These are phyloP conservation scores for Pythium myriotylum DNA, from an alignment of 352 stramenopile genomes.

Conservation along the genomic window DNA sequence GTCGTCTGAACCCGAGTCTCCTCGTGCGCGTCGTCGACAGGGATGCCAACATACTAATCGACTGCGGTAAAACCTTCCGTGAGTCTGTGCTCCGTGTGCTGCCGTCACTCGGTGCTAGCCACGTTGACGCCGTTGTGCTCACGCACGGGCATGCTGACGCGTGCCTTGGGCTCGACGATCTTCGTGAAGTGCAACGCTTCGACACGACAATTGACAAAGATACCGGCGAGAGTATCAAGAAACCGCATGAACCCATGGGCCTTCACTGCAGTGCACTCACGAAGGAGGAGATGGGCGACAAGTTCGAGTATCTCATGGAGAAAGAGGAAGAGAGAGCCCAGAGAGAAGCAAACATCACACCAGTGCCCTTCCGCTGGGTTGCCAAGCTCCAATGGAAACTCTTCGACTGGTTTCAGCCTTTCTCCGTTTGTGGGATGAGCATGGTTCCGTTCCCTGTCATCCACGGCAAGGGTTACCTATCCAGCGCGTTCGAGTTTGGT, in stretches of 20 bases:
- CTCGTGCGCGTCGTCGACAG: constrained; percentile 57
- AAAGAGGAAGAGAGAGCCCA: constrained; percentile 26
- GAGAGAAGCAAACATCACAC: constrained; percentile 18
- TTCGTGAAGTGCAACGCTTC: constrained; percentile 77
- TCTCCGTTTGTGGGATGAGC: constrained; percentile 46
- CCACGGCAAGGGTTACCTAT: constrained; percentile 80
- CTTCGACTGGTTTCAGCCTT: constrained; percentile 56
- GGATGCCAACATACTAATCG: constrained; percentile 71
- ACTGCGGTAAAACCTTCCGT: constrained; percentile 91
- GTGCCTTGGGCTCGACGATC: constrained; percentile 80
- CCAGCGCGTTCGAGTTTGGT: constrained; percentile 83
- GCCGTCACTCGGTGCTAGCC: constrained; percentile 44
- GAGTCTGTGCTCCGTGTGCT: constrained; percentile 72
- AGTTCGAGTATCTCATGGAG: constrained; percentile 84
- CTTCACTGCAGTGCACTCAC: constrained; percentile 69
- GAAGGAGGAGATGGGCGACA: constrained; percentile 52
- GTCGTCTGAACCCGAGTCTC: constrained; percentile 78
- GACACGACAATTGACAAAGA: constrained; percentile 51
- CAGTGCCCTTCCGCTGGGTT: constrained; percentile 73
- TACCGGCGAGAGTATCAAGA: constrained; percentile 69
- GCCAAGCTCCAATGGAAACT: constrained; percentile 70
- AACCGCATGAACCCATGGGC: constrained; percentile 48
- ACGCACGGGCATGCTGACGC: constrained; percentile 89
- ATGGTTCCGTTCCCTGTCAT: constrained; percentile 79
- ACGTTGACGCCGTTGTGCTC: constrained; percentile 75